phyloP scores from a whole-genome alignment of 2,329 filamentous ascomycete species.

The Thelonectria discophora region DNA sequence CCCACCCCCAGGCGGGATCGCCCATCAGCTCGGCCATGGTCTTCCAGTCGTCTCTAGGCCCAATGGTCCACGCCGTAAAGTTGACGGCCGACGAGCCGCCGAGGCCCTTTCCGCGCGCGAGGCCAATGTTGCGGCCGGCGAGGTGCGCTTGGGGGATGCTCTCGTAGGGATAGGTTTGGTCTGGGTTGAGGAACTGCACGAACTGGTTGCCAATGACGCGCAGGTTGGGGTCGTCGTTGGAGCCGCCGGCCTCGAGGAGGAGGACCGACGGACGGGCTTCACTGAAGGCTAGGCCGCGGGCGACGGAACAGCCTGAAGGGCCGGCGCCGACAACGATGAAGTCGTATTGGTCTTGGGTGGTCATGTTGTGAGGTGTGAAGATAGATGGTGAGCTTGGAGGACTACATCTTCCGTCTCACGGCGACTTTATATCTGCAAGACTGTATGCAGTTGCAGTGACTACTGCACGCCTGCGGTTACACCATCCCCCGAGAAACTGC shows the following conservation, averaged over 20 bases:
- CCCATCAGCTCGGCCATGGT: conserved; percentile 24
- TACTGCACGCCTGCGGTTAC: too few species aligned
- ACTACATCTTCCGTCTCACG: background rate
- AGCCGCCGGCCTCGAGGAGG: conserved; percentile 29
- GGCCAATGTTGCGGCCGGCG: conserved; percentile 24
- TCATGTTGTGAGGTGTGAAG: background rate
- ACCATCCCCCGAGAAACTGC: background rate
- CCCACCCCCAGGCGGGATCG: conserved; percentile 27
- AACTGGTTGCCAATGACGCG: conserved; percentile 28
- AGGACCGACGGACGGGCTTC: conserved; percentile 20
- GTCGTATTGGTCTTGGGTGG: conserved; percentile 22
- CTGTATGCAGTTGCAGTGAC: background rate
- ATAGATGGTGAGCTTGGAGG: background rate
- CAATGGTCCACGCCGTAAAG: conserved; percentile 30
- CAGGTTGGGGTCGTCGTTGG: conserved; percentile 25
- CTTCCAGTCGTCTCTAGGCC: conserved; percentile 29
- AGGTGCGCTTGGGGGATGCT: conserved; percentile 25
- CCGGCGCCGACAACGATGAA: conserved; percentile 32
- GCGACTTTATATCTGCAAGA: conserved; percentile 6
- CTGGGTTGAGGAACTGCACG: conserved; percentile 27
- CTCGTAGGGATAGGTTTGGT: conserved; percentile 24
- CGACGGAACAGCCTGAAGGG: conserved; percentile 27
- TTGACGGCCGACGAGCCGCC: conserved; percentile 30
- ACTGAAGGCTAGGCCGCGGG: conserved; percentile 22
- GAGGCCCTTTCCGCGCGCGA: conserved; percentile 27